Percentiles rank a stretch among this genome's conserved stretches.
Evolutionary conservation across 2,329 filamentous ascomycete genomes (phyloP).

Genomic region (Allantophomopsis cytisporea): DNA sequence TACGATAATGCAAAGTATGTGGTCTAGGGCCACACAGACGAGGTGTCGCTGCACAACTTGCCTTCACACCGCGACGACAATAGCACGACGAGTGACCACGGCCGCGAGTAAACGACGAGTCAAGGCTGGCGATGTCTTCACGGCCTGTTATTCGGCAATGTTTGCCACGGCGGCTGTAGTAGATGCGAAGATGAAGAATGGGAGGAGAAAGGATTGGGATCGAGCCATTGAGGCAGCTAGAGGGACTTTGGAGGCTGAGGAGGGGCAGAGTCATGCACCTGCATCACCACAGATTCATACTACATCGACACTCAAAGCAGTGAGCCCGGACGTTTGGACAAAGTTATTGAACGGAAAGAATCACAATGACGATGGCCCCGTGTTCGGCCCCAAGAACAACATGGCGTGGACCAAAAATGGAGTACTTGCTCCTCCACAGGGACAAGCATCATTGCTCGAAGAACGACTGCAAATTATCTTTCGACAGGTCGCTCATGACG

Average conservation of each 20-base stretch:
- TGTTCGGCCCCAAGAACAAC: not conserved
- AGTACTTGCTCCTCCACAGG: too few relatives aligned
- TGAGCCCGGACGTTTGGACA: not conserved
- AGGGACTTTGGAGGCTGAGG: not conserved
- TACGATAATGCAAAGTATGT: constrained; percentile 49
- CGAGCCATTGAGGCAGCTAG: constrained; percentile 39
- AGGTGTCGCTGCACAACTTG: constrained; percentile 52
- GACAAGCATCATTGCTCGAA: too few relatives aligned
- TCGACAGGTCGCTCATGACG: too few relatives aligned
- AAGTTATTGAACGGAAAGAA: not conserved
- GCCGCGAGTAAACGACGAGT: constrained; percentile 33
- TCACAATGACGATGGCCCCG: too few relatives aligned
- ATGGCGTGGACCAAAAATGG: not conserved
- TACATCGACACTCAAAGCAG: not conserved
- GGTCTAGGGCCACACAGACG: constrained; percentile 51
- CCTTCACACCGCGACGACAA: constrained; percentile 30
- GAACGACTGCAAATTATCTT: too few relatives aligned
- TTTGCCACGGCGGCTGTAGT: constrained; percentile 50
- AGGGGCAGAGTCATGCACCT: too few relatives aligned
- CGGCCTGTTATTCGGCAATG: constrained; percentile 54
- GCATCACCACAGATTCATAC: constrained; percentile 1
- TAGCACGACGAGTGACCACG: constrained; percentile 36
- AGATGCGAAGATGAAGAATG: constrained; percentile 46
- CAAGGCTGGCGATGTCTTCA: constrained; percentile 40
- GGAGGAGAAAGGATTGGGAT: constrained; percentile 46